A percentile compares a stretch with the other conserved stretches of the same genome.
Conservation (phyloP, 1,139 yeast genomes). For the Schizosaccharomyces versatilis region DNA sequence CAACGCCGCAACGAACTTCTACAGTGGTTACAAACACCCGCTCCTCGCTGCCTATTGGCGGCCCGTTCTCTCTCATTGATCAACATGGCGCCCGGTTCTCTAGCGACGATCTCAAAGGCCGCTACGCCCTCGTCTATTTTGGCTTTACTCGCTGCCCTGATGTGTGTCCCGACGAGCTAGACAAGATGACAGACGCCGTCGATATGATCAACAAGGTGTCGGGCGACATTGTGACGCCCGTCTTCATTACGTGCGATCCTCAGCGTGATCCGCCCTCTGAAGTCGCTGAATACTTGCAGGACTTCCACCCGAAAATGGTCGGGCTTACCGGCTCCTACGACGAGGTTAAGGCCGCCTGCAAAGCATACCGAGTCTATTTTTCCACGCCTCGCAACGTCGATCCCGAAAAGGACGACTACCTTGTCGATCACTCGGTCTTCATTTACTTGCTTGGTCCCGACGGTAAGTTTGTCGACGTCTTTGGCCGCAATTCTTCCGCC, state of each 20-base stretch:
- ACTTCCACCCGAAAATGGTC: constrained; percentile 69
- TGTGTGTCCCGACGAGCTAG: constrained; percentile 92
- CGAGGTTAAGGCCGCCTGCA: constrained; percentile 61
- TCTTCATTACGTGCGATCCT: constrained; percentile 91
- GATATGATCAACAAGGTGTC: constrained; percentile 6
- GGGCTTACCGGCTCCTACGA: constrained; percentile 87
- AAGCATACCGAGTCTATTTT: constrained; percentile 75
- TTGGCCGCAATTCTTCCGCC: constrained; percentile 76
- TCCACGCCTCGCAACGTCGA: constrained; percentile 73
- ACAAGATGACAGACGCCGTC: constrained; percentile 39
- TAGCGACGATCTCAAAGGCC: constrained; percentile 49
- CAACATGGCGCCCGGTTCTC: constrained; percentile 53
- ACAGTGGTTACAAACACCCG: no score
- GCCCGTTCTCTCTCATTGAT: constrained; percentile 56
- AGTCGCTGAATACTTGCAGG: constrained; percentile 19
- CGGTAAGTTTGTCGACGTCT: constrained; percentile 79
- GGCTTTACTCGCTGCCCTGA: constrained; percentile 97
- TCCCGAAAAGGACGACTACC: constrained; percentile 84
- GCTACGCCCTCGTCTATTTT: constrained; percentile 63
- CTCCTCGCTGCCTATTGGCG: constrained; percentile 35
- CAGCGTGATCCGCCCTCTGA: constrained; percentile 78
- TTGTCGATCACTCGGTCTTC: constrained; percentile 91
- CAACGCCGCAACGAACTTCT: no score
- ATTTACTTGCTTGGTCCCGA: constrained; percentile 93
- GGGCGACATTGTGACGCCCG: constrained; percentile 23